Evolutionary conservation across 2,329 filamentous ascomycete species (phyloP).

Genomic region (Fusarium austroafricanum): DNA sequence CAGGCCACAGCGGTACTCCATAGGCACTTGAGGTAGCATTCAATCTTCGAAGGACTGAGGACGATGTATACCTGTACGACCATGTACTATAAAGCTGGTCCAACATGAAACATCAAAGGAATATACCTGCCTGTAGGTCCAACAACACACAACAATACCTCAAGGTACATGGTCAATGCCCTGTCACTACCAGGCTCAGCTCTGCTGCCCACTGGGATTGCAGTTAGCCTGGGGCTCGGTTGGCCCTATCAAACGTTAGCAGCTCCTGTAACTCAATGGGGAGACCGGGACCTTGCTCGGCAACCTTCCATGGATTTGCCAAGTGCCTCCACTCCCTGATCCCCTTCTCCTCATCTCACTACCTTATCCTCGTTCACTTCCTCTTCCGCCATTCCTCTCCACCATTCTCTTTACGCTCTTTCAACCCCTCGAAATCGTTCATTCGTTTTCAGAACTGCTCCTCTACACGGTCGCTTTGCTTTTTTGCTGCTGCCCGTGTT

Average conservation of each 20-base stretch:
- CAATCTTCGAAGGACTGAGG: constrained; percentile 11
- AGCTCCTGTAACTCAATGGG: constrained; percentile 20
- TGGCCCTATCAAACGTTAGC: constrained; percentile 37
- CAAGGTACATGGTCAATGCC: constrained; percentile 13
- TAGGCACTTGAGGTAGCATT: background rate
- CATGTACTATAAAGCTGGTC: constrained; percentile 11
- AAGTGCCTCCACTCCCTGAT: constrained; percentile 18
- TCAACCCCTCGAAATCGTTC: constrained; percentile 25
- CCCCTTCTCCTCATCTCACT: constrained; percentile 25
- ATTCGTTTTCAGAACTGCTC: constrained; percentile 36
- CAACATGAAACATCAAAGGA: constrained; percentile 22
- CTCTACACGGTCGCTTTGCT: constrained; percentile 38
- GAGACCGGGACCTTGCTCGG: constrained; percentile 28
- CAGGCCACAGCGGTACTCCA: background rate
- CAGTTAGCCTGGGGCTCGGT: constrained; percentile 24
- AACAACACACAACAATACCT: constrained; percentile 12
- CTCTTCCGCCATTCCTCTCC: constrained; percentile 17
- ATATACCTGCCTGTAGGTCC: background rate
- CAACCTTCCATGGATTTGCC: constrained; percentile 6
- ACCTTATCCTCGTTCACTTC: constrained; percentile 27
- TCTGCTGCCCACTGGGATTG: constrained; percentile 16
- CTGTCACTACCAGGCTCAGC: constrained; percentile 28
- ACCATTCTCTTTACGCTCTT: constrained; percentile 26
- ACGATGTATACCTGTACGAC: constrained; percentile 5
- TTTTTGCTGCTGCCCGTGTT: constrained; percentile 33